Conservation (phyloP, 23 red algal species). For the Cyanidiococcus yangmingshanensis region DNA sequence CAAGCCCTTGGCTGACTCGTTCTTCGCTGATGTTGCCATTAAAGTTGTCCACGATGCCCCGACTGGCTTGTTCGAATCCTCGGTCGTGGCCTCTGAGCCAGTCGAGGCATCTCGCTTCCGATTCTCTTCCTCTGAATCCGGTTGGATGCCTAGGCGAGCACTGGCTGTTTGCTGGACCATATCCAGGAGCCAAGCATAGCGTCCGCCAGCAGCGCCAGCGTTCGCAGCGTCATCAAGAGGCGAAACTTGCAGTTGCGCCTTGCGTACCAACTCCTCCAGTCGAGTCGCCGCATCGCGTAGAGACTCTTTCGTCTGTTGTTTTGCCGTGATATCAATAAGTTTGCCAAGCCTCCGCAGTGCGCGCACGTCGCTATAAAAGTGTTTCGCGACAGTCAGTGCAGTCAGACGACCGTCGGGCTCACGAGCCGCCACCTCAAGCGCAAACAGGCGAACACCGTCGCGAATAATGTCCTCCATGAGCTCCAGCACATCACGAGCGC, state of each 20-base stretch:
- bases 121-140: no score
- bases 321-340: not conserved
- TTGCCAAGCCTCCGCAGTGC: slow-evolving; percentile 15
- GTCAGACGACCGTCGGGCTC: not conserved
- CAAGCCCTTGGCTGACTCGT: no score
- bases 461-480: slow-evolving; percentile 53
- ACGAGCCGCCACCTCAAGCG: not conserved
- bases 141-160: no score
- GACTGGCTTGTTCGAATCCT: no score
- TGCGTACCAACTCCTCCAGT: not conserved
- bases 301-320: not conserved
- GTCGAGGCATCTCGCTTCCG: no score
- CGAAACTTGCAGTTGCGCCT: not conserved
- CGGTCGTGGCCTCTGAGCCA: no score
- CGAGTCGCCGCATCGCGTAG: not conserved
- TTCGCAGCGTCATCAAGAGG: not conserved
- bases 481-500: slow-evolving; percentile 44
- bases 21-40: no score
- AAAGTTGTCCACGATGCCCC: no score
- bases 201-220: not conserved
- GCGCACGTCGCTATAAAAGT: slow-evolving; percentile 7
- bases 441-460: slow-evolving; percentile 28
- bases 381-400: not conserved
- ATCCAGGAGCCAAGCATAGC: not conserved
- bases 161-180: slow-evolving; percentile 20